Percentiles rank a stretch among this genome's conserved stretches.
Evolutionary conservation across 441 rosid genomes (phyloP).

Genomic region (Gossypium davidsonii): DNA sequence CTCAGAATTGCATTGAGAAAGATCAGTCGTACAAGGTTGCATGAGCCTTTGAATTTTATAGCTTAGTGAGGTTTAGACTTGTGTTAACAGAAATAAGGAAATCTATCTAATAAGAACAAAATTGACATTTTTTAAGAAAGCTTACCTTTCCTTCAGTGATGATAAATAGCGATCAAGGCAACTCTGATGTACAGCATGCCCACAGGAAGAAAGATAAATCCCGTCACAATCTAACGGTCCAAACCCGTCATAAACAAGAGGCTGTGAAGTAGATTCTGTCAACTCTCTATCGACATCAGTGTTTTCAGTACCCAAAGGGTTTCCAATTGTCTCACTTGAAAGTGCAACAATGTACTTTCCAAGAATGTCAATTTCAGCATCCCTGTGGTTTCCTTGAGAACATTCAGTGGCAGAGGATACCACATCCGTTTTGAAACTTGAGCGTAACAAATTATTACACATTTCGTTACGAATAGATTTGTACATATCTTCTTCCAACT

Average conservation of each 20-base stretch:
- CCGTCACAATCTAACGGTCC: slow-evolving; percentile 86
- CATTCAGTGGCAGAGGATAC: slow-evolving; percentile 27
- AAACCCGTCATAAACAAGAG: slow-evolving; percentile 51
- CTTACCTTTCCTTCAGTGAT: slow-evolving; percentile 91
- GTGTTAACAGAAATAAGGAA: background rate
- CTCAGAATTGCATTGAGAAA: background rate
- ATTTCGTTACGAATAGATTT: slow-evolving; percentile 34
- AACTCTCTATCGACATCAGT: slow-evolving; percentile 22
- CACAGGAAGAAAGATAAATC: slow-evolving; percentile 82
- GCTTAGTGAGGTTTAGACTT: background rate
- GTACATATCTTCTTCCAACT: slow-evolving; percentile 65
- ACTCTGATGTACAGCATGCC: slow-evolving; percentile 93
- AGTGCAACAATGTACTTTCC: slow-evolving; percentile 43
- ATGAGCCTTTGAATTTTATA: background rate
- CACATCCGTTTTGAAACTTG: slow-evolving; percentile 27
- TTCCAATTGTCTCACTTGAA: slow-evolving; percentile 38
- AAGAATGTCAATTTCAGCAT: slow-evolving; percentile 45
- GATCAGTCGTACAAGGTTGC: background rate
- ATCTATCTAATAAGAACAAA: background rate
- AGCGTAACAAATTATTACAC: slow-evolving; percentile 20
- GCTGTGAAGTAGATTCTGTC: slow-evolving; percentile 33
- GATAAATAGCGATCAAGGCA: slow-evolving; percentile 83
- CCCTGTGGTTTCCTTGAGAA: slow-evolving; percentile 25
- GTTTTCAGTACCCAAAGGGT: slow-evolving; percentile 42
- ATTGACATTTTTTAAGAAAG: background rate